phyloP scores from a whole-genome alignment of 2,329 filamentous ascomycete species.

The Thelonectria rubi region DNA sequence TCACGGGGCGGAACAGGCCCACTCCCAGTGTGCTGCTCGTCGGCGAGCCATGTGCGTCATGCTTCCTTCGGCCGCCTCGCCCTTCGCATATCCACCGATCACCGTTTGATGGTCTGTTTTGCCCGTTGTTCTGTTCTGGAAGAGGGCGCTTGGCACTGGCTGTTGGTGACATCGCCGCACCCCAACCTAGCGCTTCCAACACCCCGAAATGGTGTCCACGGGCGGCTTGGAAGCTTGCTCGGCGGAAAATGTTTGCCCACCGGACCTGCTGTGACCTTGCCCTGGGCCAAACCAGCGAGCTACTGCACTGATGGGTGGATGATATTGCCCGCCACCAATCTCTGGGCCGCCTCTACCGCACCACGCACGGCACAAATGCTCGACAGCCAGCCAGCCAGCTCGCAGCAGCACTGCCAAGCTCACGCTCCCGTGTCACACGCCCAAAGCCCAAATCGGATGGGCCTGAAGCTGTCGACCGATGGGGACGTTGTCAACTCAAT shows the following conservation, averaged over 20 bases:
- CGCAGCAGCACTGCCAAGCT: constrained; percentile 11
- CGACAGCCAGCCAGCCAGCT: neutral
- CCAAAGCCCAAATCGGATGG: constrained; percentile 10
- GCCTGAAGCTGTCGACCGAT: constrained; percentile 10
- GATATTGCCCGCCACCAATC: constrained; percentile 6
- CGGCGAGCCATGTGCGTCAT: constrained; percentile 42
- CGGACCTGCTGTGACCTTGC: constrained; percentile 15
- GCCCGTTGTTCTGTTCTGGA: constrained; percentile 3
- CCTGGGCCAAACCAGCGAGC: constrained; percentile 3
- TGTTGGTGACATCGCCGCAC: neutral
- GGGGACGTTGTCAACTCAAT: constrained; percentile 20
- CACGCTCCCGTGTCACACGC: constrained; percentile 18
- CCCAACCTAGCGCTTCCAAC: neutral
- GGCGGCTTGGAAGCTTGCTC: neutral
- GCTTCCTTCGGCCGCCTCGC: constrained; percentile 20
- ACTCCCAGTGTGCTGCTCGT: constrained; percentile 14
- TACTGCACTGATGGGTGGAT: constrained; percentile 6
- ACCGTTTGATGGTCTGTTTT: constrained; percentile 11
- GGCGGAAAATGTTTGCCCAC: constrained; percentile 4
- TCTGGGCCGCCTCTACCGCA: constrained; percentile 19
- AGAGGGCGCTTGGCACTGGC: neutral
- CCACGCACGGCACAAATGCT: constrained; percentile 1
- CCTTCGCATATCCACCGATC: constrained; percentile 15
- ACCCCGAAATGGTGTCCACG: neutral
- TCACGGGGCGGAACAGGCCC: constrained; percentile 15